phyloP scores from a whole-genome alignment of 2,329 filamentous ascomycete species.

The Ceratocystis cubensis region DNA sequence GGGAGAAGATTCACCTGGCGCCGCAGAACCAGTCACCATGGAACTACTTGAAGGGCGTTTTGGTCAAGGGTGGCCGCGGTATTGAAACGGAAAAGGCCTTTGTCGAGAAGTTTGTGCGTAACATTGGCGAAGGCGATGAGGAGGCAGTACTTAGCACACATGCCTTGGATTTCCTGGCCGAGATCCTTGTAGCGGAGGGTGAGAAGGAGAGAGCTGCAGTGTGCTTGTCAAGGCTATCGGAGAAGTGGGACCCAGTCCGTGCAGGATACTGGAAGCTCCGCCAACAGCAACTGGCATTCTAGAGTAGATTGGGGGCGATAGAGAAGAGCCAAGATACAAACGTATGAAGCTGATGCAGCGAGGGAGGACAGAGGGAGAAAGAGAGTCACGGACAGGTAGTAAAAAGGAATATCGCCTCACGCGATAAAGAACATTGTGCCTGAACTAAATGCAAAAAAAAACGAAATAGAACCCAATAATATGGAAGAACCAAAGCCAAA shows the following conservation, averaged over 20 bases:
- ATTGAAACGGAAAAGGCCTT: constrained; percentile 38
- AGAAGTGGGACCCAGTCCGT: constrained; percentile 82
- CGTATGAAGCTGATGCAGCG: neutral
- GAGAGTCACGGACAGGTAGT: constrained; percentile 19
- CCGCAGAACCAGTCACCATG: constrained; percentile 92
- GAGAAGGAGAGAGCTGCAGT: constrained; percentile 50
- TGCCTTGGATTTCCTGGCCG: constrained; percentile 59
- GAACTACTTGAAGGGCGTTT: constrained; percentile 75
- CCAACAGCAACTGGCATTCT: constrained; percentile 24
- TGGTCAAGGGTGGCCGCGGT: constrained; percentile 50
- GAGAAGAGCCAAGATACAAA: neutral
- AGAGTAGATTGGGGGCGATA: neutral
- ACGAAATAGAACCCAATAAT: constrained; percentile 3
- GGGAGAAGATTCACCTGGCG: constrained; percentile 60
- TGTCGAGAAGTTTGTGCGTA: constrained; percentile 39
- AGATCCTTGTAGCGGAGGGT: constrained; percentile 48
- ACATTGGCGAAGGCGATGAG: constrained; percentile 32
- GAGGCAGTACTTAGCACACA: constrained; percentile 50
- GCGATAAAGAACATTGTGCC: constrained; percentile 5
- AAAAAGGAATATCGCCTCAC: neutral
- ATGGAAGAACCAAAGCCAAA: constrained; percentile 11
- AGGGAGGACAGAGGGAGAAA: neutral
- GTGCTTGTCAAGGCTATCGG: constrained; percentile 60
- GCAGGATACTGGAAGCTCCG: constrained; percentile 80
- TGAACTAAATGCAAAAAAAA: neutral